Conservation (phyloP, 192 early-diverging fungal species). For the Mortierella claussenii region DNA sequence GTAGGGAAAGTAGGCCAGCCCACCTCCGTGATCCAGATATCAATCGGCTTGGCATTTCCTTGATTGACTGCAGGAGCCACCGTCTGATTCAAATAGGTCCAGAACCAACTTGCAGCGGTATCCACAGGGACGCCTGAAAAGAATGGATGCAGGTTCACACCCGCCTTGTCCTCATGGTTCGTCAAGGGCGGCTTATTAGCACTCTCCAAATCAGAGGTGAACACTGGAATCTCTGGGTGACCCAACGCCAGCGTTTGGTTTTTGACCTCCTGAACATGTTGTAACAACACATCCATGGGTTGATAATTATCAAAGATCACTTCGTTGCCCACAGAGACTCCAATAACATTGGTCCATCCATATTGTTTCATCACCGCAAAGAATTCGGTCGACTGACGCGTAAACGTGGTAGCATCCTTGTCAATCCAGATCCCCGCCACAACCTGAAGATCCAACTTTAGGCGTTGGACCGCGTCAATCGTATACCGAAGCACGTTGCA, state of each 20-base stretch:
- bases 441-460: conserved; percentile 54
- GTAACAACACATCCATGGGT: neutral
- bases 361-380: conserved; percentile 16
- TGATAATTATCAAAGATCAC: conserved; percentile 52
- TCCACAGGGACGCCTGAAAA: conserved; percentile 49
- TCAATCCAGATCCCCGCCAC: conserved; percentile 57
- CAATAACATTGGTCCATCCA: conserved; percentile 49
- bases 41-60: conserved; percentile 6
- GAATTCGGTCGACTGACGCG: conserved; percentile 49
- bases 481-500: conserved; percentile 48
- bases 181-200: conserved; percentile 39
- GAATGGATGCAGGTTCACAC: conserved; percentile 59
- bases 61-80: conserved; percentile 23
- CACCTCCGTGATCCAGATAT: conserved; percentile 53
- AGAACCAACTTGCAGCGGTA: conserved; percentile 53
- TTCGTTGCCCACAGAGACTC: conserved; percentile 60
- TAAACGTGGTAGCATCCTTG: conserved; percentile 33
- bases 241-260: conserved; percentile 30
- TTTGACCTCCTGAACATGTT: conserved; percentile 40
- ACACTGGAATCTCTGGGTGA: conserved; percentile 48
- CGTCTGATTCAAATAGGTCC: conserved; percentile 37
- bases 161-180: conserved; percentile 33
- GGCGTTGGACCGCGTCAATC: conserved; percentile 37
- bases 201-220: conserved; percentile 45
- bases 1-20: conserved; percentile 58